Conservation (phyloP, 2,329 filamentous ascomycete genomes). For the Monilinia polystroma region DNA sequence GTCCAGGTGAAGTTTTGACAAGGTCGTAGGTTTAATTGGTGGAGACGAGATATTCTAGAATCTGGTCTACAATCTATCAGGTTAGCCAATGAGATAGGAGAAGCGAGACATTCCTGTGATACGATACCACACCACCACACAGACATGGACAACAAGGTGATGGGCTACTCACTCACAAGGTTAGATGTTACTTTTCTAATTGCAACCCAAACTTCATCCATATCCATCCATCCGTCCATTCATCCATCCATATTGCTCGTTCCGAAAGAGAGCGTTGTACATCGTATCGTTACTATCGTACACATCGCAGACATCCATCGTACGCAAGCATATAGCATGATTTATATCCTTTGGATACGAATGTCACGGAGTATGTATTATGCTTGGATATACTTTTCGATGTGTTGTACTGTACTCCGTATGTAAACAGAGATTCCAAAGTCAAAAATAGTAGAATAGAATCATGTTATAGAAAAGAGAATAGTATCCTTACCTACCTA, state of each 20-base stretch:
- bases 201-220: no score
- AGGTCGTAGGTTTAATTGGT: background rate
- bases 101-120: background rate
- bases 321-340: background rate
- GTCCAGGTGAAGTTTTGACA: background rate
- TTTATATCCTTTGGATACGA: background rate
- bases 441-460: background rate
- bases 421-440: background rate
- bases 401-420: background rate
- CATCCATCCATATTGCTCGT: no score
- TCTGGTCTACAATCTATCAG: background rate
- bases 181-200: no score
- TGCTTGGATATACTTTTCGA: background rate
- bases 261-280: no score
- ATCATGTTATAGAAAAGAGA: no score
- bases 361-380: no score
- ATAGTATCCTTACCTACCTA: background rate
- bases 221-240: no score
- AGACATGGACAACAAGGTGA: no score
- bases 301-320: no score
- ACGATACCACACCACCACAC: no score
- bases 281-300: no score
- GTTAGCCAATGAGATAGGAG: slow-evolving; percentile 2
- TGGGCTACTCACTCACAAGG: no score
- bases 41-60: slow-evolving; percentile 21